Percentiles rank a stretch among this genome's conserved stretches.
Conservation (phyloP, 176 grass and related monocot species). For the Rhipidocladum racemiflorum region DNA sequence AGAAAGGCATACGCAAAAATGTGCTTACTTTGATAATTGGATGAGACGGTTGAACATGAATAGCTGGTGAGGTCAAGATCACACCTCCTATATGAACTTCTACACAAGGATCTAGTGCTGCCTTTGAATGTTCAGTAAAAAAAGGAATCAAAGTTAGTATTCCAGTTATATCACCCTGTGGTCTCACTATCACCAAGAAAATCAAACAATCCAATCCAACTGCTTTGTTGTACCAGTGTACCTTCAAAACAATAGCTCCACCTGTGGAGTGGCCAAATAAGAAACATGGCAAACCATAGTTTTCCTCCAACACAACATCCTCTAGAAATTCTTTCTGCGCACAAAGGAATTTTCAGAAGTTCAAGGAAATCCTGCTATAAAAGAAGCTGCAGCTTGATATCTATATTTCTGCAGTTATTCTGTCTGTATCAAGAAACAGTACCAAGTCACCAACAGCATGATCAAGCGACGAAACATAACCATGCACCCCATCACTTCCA, state of each 20-base stretch:
- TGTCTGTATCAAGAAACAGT: slow-evolving; percentile 30
- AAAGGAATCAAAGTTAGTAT: slow-evolving; percentile 10
- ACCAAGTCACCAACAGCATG: slow-evolving; percentile 83
- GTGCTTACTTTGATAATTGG: slow-evolving; percentile 69
- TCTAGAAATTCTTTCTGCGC: slow-evolving; percentile 78
- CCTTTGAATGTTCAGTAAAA: slow-evolving; percentile 54
- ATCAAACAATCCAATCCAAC: slow-evolving; percentile 1
- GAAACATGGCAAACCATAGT: slow-evolving; percentile 64
- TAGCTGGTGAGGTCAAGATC: slow-evolving; percentile 81
- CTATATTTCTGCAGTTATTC: slow-evolving; percentile 8
- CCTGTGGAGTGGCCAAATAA: slow-evolving; percentile 94
- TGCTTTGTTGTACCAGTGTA: slow-evolving; percentile 29
- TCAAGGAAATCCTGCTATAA: neutral
- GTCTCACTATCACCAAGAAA: neutral
- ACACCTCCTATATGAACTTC: slow-evolving; percentile 65
- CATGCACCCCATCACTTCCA: slow-evolving; percentile 88
- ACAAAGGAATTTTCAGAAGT: neutral
- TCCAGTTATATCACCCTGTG: neutral
- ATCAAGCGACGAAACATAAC: slow-evolving; percentile 96
- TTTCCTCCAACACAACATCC: slow-evolving; percentile 64
- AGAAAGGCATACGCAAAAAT: neutral
- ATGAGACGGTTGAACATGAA: slow-evolving; percentile 78
- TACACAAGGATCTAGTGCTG: slow-evolving; percentile 62
- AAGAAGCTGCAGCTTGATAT: neutral
- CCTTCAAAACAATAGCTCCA: slow-evolving; percentile 94